Evolutionary conservation across 345 rosid genomes (phyloP), one percentile per base, ranked within the genome.

Genomic region (Boechera stricta): DNA sequence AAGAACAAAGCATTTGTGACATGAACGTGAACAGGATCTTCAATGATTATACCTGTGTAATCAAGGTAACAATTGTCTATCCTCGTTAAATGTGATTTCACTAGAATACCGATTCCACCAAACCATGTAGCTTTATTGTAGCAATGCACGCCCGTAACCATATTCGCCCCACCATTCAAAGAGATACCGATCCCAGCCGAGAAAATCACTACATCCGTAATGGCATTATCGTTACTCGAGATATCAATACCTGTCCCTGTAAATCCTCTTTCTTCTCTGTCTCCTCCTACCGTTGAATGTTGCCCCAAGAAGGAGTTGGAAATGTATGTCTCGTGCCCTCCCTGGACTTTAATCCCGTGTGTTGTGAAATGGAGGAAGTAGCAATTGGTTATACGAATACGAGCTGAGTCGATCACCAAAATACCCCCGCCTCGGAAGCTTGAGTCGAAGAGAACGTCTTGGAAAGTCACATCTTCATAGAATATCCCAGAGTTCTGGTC

Each of bases 51-150:
- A 7, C 79, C 74, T 2, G 84, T 89, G 80, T 67, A 88, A 67
- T 89, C 97, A 56, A 91, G 67, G 83, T 89, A 91, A 64, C 91
- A 89, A n/a, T 88, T 88, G 12, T 80, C 86, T 28, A 91, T 79
- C 64, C 92, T 86, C 1, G 92, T 88, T 16, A 89, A 67, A 4
- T 73, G 60, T 0, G 82, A 1, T 42, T 85, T 91, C 32, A 88
- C 86, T 21, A 83, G 31, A 49, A 91, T 88, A 15, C 97, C 91
- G 0, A 86, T 56, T 6, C 97, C 97, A 42, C 94, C 94, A 32
- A 81, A 89, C 64, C 21, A 47, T 6, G 91, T 86, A 38, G 94
- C 97, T 63, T 89, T 91, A 56, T 91, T 91, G 66, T 91, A 89
- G 63, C 92, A 87, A 60, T 91, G 94, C 26, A 84, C 91, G 0